phyloP scores from a whole-genome alignment of 768 basidiomycete genomes.

The Suillus paluster region DNA sequence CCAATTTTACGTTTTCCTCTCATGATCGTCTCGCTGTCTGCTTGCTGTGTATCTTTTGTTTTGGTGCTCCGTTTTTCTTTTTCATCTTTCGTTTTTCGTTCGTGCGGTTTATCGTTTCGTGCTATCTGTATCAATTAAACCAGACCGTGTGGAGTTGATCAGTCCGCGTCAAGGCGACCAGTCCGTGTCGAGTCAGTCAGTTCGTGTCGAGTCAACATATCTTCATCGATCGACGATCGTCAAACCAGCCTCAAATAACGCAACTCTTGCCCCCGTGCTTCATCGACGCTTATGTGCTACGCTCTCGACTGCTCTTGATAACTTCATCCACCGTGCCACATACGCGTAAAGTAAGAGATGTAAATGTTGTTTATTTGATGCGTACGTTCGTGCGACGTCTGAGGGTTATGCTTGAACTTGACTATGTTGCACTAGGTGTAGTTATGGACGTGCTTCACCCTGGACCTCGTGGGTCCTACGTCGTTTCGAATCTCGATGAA shows the following conservation, averaged over 20 bases:
- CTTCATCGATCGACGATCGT: not conserved
- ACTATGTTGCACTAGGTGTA: too few species aligned
- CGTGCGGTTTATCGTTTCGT: not conserved
- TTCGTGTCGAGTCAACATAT: not conserved
- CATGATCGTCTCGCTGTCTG: not conserved
- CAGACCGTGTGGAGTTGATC: not conserved
- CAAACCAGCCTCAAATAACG: too few species aligned
- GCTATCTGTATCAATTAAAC: slow-evolving; percentile 1
- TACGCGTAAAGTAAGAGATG: too few species aligned
- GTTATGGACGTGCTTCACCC: too few species aligned
- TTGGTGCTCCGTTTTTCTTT: not conserved
- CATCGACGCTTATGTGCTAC: not conserved
- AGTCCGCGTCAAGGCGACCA: not conserved
- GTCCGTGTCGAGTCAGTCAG: not conserved
- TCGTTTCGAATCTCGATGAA: too few species aligned
- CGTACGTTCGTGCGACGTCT: not conserved
- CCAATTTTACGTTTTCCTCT: not conserved
- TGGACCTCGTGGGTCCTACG: too few species aligned
- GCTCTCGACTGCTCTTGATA: too few species aligned
- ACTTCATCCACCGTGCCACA: too few species aligned
- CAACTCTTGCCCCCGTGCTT: not conserved
- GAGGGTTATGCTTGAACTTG: not conserved
- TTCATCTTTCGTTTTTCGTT: not conserved
- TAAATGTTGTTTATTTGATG: too few species aligned
- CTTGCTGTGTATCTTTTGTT: too few species aligned